Evolutionary conservation across 768 basidiomycete species (phyloP), one percentile per base, ranked within the genome.

Genomic region (Leccinum obscurum): DNA sequence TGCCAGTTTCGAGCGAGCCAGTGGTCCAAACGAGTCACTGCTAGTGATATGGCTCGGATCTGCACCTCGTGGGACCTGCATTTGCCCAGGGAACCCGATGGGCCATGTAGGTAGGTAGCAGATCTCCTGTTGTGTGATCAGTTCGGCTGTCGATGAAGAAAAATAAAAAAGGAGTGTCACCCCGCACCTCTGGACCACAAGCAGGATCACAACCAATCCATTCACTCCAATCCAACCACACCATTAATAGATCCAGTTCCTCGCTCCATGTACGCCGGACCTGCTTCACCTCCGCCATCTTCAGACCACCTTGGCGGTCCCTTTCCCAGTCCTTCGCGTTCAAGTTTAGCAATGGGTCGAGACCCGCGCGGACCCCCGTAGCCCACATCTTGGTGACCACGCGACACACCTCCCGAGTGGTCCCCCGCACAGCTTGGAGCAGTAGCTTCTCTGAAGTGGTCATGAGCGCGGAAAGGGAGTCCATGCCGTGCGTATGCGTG

Each of bases 151-250:
- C 22, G n/a, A 3, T 4, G 3, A 41, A 41, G 17, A 15, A 41
- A 44, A 28, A 30, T 9, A 0, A 44, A 22, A 7, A 44, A 54
- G 14, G 3, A 22, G 7, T 15, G 6, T 26, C 59, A 10, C 17
- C 7, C 15, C 56, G 46, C 20, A 83, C 83, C 72, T 81, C 78
- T 49, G 71, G 72, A 3, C 65, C 64, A 69, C 84, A 85, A 0
- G 68, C 76, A 20, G 83, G 83, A 0, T 67, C 64, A 58, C 83
- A 84, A 32, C 70, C 79, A 6, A 77, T 67, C 83, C 83, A 85
- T 14, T 73, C 66, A 56, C 73, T 76, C 83, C 83, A 84, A 56
- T 80, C 82, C 1, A 85, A 66, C 83, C 83, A 84, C 0, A 44
- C 49, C 76, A 83, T 80, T 22, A 84, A 61, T 11, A 52, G 59